These are phyloP conservation scores for Cladosporium sp. DNA, from an alignment of 2,329 filamentous ascomycete genomes.

Conservation along the genomic window DNA sequence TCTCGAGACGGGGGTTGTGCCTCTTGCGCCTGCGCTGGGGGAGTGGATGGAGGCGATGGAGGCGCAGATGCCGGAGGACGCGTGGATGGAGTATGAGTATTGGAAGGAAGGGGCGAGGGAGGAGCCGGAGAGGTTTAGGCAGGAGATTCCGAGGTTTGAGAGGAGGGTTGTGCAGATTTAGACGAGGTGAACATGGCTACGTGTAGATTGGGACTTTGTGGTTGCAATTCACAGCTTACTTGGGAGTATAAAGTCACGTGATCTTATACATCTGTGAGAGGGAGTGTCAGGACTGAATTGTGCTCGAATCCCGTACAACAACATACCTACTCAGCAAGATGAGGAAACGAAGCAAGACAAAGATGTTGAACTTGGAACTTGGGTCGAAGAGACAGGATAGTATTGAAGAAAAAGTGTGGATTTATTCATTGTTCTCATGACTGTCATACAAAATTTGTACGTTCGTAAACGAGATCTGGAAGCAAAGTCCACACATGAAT, in stretches of 20 bases:
- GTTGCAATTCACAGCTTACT: background rate
- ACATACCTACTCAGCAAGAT: no score
- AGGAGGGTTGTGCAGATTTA: slow-evolving; percentile 24
- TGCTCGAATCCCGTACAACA: no score
- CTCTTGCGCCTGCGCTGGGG: slow-evolving; percentile 55
- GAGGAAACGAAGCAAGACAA: no score
- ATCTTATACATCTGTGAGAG: no score
- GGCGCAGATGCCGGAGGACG: slow-evolving; percentile 62
- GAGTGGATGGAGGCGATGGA: slow-evolving; percentile 58
- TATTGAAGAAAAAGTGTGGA: no score
- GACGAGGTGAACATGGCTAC: background rate
- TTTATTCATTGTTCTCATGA: background rate
- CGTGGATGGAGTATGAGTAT: slow-evolving; percentile 64
- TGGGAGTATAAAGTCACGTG: no score
- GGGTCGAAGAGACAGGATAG: no score
- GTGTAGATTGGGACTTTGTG: background rate
- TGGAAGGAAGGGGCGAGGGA: slow-evolving; percentile 53
- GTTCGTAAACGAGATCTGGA: background rate
- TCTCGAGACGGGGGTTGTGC: slow-evolving; percentile 57
- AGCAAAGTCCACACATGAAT: background rate
- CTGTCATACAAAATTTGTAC: background rate
- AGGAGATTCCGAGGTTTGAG: slow-evolving; percentile 29
- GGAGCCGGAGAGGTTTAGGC: slow-evolving; percentile 32
- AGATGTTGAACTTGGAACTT: no score
- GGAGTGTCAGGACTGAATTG: no score